Evolutionary conservation across 73 alveolate species (phyloP).

Genomic region (Stentor coeruleus): DNA sequence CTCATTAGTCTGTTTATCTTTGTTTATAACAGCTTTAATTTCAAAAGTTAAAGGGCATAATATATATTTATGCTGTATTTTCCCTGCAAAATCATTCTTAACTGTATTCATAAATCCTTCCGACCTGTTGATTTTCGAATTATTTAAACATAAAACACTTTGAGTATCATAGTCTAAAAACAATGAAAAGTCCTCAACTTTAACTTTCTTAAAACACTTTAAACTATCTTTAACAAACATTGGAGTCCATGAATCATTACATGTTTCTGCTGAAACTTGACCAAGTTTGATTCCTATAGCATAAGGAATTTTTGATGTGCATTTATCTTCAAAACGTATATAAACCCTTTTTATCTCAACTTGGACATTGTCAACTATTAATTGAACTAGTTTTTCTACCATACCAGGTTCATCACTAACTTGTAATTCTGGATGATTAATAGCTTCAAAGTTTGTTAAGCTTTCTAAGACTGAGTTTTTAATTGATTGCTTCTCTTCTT

Average conservation of each 20-base stretch:
- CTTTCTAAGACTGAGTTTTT: slow-evolving; percentile 22
- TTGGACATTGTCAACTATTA: slow-evolving; percentile 80
- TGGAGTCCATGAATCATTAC: slow-evolving; percentile 67
- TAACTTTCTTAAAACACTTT: slow-evolving; percentile 32
- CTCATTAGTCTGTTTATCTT: neutral
- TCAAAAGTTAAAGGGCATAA: neutral
- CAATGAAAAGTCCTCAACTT: slow-evolving; percentile 36
- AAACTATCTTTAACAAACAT: slow-evolving; percentile 62
- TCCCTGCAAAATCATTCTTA: neutral
- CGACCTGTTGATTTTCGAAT: neutral
- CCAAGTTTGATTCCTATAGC: slow-evolving; percentile 75
- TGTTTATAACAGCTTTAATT: neutral
- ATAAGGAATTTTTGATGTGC: slow-evolving; percentile 33
- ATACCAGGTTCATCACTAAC: slow-evolving; percentile 56
- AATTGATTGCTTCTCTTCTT: slow-evolving; percentile 28
- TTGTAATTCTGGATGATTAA: neutral
- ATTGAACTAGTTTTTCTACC: slow-evolving; percentile 63
- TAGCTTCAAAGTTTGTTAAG: slow-evolving; percentile 29
- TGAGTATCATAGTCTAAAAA: slow-evolving; percentile 31
- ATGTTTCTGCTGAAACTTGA: slow-evolving; percentile 68
- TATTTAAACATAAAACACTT: neutral
- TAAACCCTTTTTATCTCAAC: slow-evolving; percentile 72
- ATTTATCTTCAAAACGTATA: slow-evolving; percentile 72
- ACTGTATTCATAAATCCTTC: neutral
- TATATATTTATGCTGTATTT: slow-evolving; percentile 5